Conservation (phyloP, 352 stramenopile genomes). For the Globisporangium iwayamae region DNA sequence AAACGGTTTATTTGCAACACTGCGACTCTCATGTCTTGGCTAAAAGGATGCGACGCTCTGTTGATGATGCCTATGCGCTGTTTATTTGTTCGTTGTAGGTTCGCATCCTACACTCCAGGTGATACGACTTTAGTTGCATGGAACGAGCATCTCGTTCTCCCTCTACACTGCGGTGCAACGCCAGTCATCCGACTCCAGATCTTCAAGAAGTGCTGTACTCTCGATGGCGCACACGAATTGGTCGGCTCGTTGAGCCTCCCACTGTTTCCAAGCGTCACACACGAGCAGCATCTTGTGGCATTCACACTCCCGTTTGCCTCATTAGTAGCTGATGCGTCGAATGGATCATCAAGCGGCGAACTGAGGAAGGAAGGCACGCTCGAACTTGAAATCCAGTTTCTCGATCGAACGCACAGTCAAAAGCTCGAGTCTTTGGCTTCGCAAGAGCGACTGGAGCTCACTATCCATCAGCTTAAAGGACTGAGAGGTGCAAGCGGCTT, state of each 20-base stretch:
- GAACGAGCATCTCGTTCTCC: constrained; percentile 33
- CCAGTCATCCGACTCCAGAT: constrained; percentile 26
- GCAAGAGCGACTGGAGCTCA: constrained; percentile 18
- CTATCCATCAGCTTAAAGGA: constrained; percentile 22
- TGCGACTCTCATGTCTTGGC: not conserved
- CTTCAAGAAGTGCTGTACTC: constrained; percentile 8
- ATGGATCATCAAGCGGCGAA: not conserved
- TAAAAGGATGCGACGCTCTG: not conserved
- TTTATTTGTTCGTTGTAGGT: not conserved
- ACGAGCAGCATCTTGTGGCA: constrained; percentile 26
- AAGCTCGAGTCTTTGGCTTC: not conserved
- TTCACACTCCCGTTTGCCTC: constrained; percentile 27
- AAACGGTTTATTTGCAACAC: not conserved
- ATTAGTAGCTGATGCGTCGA: not conserved
- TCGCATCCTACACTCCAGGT: not conserved
- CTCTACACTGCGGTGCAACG: constrained; percentile 8
- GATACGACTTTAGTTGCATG: constrained; percentile 15
- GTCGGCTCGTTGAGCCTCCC: constrained; percentile 27
- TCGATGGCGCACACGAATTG: constrained; percentile 7
- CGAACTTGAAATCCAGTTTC: constrained; percentile 34
- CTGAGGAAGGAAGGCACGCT: constrained; percentile 18
- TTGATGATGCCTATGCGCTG: not conserved
- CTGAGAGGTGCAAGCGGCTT: not conserved
- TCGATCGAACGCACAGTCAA: constrained; percentile 11
- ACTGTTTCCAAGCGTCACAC: constrained; percentile 21